Evolutionary conservation across 208 protist species (phyloP), one percentile per base, ranked within the genome.

Genomic region (Wallacemonas collosoma): DNA sequence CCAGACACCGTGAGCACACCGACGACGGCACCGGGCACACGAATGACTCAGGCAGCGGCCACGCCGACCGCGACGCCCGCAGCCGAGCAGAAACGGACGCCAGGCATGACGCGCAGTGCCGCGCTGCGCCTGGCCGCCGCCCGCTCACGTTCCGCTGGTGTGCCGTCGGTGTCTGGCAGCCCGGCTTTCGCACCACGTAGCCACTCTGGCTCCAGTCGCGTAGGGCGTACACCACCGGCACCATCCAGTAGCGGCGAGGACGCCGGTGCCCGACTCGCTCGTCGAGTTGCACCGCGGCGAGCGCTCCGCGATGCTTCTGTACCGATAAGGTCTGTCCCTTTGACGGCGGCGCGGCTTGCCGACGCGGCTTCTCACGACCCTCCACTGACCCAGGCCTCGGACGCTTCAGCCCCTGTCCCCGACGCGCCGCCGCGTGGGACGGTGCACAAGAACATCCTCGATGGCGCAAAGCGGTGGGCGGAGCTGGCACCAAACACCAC

Each of bases 401-500:
- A 26, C 26, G 26, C 26, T 26, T 26, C 26, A 26, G 26, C 26
- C 26, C 26, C 26, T 26, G 26, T 43, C 9, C 4, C n/a, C 14
- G 56, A 65, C 11, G 47, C 26, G 40, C 41, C 44, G 8, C 5
- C 57, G 26, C 51, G 60, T 7, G 75, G 64, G 41, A 60, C 36
- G 3, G 65, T 76, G 39, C 66, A 78, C 35, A 4, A 82, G 3
- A 58, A 82, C 69, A 65, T 65, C n/a, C 58, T 88, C 11, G 50
- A 76, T 36, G 67, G 39, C 4, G 70, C 73, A 14, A 79, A 82
- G 61, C 75, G 79, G 7, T 88, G 83, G 83, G 66, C 61, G 5
- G 62, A 60, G 36, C 40, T 65, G 5, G 41, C 36, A 7, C 57
- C 60, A 1, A 41, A 15, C 40, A 48, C 60, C 14, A 60, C 45